Evolutionary conservation across 495 filamentous ascomycete species (phyloP), one percentile per base, ranked within the genome.

Genomic region (Penicillium turbatum): DNA sequence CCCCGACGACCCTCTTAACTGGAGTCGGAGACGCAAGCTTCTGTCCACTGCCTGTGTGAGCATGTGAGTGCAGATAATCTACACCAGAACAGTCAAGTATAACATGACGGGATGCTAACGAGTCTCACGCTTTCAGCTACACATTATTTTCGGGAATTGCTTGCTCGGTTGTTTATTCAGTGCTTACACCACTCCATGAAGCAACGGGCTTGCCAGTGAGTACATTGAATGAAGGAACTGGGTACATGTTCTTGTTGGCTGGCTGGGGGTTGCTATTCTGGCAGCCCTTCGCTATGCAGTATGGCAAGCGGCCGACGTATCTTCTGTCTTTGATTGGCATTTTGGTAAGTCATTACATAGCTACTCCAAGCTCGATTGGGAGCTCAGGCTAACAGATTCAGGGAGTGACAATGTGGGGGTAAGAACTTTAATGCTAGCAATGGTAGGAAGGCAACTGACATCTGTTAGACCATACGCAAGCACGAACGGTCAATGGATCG

Each of bases 221-320:
- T 19, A 78, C 79, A 12, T 58, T 84, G 9, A 83, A 81, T 55
- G 69, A 80, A 46, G 84, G 85, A 29, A 87, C 82, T 0, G 84
- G 84, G 5, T 85, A 82, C 63, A 75, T 86, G 73, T 84, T 85
- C 52, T 60, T 86, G 49, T 60, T 84, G 31, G 77, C 81, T 10
- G 82, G 83, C 4, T 86, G 80, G 82, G 82, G 82, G 0, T 73
- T 83, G 48, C 62, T 88, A 3, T 82, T 86, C 61, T 88, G 84
- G 85, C 84, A 88, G 64, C 83, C 84, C 0, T 76, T 86, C 40
- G 81, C 84, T 0, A 64, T 86, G 52, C 79, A 84, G 53, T 87
- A 81, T 70, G 85, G 85, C 31, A 86, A 86, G 65, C 73, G 85
- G n/a, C 69, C 81, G 40, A 79, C 81, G 1, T 87, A 83, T 64